Base-by-base conservation (phyloP, 2,329 filamentous ascomycete species). In the Zymoseptoria brevis region DNA sequence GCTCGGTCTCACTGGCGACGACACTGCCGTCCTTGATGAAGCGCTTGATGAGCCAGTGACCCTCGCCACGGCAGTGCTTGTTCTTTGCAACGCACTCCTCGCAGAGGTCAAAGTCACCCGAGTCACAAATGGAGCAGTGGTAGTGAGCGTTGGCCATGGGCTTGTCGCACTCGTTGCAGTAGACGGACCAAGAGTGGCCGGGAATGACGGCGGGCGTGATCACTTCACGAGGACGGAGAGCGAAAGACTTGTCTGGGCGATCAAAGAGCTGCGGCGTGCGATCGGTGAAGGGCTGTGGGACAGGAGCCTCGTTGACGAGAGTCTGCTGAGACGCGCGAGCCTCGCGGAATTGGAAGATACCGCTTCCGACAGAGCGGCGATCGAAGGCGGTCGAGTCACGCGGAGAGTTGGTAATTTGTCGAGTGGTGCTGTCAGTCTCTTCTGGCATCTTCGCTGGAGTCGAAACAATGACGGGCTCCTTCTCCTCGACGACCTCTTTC, bases 31-130 rank as follows among this genome's bases (percentile, higher is more conserved):
- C 82, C 69, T 87, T 81, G 62, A 96, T 84, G 63, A 84, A 85
- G 60, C 94, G 87, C 83, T 96, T 96, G 74, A 97, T 93, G 75
- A 99, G 80, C 92, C 91, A 96, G 77, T 99, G 94, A 63, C 85
- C 83, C 29, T 87, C 82, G 59, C 86, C 86, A 63, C 86, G 83
- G 78, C 95, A 99, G 49, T 88, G 83, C 59, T 88, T 80, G 63
- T 92, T 92, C 50, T 80, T 77, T 54, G 86, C 82, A 53, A 96
- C 84, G 69, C 94, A 99, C 5, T 79, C 75, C 64, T 86, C 82
- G 80, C 95, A 99, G 29, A 99, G 83, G 71, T 99, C 94, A 69
- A 92, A 99, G 74, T 99, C 94, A 49, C 93, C 94, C 59, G 88
- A 84, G 64, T 97, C 90, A 72, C 94, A 99, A 59, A 88, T 89